Percentiles rank a stretch among this genome's conserved stretches.
These are phyloP conservation scores for Torrubiella hemipterigena DNA, from an alignment of 2,329 filamentous ascomycete genomes.

Conservation along the genomic window DNA sequence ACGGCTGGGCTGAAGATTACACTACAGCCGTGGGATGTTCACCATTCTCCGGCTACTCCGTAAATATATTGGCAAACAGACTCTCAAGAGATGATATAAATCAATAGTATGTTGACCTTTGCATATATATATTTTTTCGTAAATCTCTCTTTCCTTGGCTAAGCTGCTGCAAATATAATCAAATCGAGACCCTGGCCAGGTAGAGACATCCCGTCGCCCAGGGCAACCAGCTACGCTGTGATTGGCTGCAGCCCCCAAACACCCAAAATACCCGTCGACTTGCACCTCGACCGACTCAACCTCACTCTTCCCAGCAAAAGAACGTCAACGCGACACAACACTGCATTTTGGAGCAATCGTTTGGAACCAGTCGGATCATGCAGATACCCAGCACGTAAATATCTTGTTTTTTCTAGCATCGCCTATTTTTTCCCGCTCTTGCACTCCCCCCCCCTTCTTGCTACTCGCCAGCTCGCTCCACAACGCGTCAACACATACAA, in stretches of 20 bases:
- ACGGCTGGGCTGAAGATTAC: too few species aligned
- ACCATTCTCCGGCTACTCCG: too few species aligned
- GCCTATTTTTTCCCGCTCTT: constrained; percentile 2
- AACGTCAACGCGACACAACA: constrained; percentile 2
- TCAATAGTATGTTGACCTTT: too few species aligned
- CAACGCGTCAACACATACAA: background rate
- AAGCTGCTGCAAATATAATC: too few species aligned
- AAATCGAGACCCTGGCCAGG: too few species aligned
- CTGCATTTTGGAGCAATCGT: background rate
- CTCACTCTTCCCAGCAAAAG: constrained; percentile 5
- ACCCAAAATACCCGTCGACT: constrained; percentile 16
- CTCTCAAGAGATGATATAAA: too few species aligned
- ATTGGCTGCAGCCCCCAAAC: constrained; percentile 15
- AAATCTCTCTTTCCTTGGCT: too few species aligned
- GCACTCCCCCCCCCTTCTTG: background rate
- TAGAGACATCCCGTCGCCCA: too few species aligned
- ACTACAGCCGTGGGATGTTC: too few species aligned
- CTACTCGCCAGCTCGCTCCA: background rate
- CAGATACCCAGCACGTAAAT: constrained; percentile 4
- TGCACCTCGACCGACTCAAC: too few species aligned
- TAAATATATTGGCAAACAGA: too few species aligned
- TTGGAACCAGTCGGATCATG: constrained; percentile 3
- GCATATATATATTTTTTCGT: too few species aligned
- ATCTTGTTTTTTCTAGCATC: constrained; percentile 1
- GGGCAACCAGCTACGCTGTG: constrained; percentile 16